Evolutionary conservation across 306 rosid species (phyloP), one percentile per base, ranked within the genome.

Genomic region (Begonia loranthoides): DNA sequence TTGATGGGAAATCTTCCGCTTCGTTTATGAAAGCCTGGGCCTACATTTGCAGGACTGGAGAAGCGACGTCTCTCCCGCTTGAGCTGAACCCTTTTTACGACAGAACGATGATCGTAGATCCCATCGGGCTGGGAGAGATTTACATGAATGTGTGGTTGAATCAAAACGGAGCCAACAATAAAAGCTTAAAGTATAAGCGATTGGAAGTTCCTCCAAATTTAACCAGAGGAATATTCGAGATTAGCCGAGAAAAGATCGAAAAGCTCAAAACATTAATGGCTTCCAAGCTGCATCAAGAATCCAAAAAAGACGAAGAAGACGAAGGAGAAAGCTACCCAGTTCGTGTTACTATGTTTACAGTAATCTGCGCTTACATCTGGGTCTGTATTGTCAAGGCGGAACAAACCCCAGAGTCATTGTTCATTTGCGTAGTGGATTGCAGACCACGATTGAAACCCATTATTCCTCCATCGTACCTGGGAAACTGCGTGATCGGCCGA

Each of bases 311-410:
- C n/a, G n/a, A n/a, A n/a, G n/a, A n/a, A n/a, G n/a, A n/a, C n/a
- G n/a, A n/a, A n/a, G n/a, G n/a, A 34, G 5, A 14, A 51, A 10
- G 22, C 54, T 3, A 7, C 12, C 10, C 14, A 4, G 3, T 45
- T 34, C 70, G 59, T 14, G 10, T 56, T 10, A 64, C 75, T 8
- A 15, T 44, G 1, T 70, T 64, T 13, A 49, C 55, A 7, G 1
- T 70, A 36, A 41, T 59, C 10, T 59, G 43, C 41, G 62, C 61
- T 36, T 71, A 56, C 50, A 52, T 46, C 3, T 71, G 61, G 64
- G 58, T 53, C 51, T 71, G 76, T n/a, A 9, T 71, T 33, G 60
- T 36, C 41, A 65, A 61, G 55, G 65, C 64, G 17, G 49, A 45
- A 50, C 60, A 46, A 36, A 45, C 41, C 28, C 41, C 45, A 52